A percentile compares a stretch with the other conserved stretches of the same genome.
phyloP scores from a whole-genome alignment of 176 grass and related monocot species.

The Triticum timopheevii region DNA sequence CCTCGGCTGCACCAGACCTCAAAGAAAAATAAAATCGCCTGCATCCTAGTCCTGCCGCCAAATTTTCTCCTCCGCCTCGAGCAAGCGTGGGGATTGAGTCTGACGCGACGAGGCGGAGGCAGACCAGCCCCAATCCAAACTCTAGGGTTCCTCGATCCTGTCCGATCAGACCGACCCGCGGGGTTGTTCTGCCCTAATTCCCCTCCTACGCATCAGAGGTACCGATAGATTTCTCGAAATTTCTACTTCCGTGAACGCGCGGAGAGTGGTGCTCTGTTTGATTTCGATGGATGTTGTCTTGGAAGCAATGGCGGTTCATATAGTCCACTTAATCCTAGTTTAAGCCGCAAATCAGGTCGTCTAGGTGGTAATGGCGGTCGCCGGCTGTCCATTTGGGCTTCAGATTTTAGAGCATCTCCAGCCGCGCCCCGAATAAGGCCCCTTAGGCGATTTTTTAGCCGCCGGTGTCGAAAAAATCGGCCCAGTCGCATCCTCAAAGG shows the following conservation, averaged over 20 bases:
- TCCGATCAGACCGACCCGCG: background rate
- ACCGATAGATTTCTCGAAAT: background rate
- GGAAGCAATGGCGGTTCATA: background rate
- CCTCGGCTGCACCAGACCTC: background rate
- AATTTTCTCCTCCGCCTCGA: conserved; percentile 19
- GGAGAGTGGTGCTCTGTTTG: background rate
- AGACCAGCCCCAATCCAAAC: background rate
- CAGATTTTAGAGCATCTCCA: background rate
- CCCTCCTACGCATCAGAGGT: background rate
- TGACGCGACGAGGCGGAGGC: background rate
- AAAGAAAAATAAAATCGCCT: too few relatives aligned
- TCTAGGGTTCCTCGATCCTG: background rate
- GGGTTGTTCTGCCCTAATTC: background rate
- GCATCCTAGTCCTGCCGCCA: conserved; percentile 27
- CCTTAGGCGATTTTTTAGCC: too few relatives aligned
- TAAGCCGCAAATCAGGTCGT: background rate
- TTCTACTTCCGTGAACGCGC: background rate
- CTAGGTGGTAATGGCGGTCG: background rate
- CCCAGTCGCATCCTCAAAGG: too few relatives aligned
- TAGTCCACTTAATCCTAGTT: background rate
- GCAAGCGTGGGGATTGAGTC: background rate
- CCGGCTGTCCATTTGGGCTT: background rate
- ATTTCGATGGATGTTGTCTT: background rate
- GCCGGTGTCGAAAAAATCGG: too few relatives aligned
- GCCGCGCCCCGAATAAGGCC: too few relatives aligned